phyloP scores from a whole-genome alignment of 2,329 filamentous ascomycete species.

The Aspergillus melleus region DNA sequence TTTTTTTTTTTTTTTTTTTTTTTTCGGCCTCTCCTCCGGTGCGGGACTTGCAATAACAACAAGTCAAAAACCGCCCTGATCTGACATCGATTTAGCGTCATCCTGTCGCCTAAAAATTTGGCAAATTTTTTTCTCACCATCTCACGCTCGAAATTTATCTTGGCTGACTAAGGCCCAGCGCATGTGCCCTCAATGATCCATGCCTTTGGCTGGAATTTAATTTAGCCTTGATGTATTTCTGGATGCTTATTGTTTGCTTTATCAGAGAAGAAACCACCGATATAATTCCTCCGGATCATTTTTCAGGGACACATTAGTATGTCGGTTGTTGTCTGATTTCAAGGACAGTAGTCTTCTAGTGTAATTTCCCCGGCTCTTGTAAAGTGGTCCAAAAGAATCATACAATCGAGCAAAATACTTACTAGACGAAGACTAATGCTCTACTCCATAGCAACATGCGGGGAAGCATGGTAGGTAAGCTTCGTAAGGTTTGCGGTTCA shows the following conservation, averaged over 20 bases:
- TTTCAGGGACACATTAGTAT: no score
- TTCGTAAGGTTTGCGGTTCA: background rate
- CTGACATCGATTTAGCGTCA: background rate
- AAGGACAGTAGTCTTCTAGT: background rate
- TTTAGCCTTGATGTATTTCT: background rate
- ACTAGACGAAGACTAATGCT: background rate
- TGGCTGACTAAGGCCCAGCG: background rate
- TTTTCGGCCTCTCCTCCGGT: background rate
- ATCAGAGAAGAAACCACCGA: no score
- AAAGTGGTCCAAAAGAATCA: background rate
- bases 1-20: background rate
- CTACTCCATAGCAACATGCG: background rate
- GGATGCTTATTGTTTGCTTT: no score
- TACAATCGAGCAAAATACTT: background rate
- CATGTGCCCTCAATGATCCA: background rate
- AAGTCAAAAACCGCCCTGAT: background rate
- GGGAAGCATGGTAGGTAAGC: background rate
- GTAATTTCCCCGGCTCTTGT: background rate
- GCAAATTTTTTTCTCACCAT: background rate
- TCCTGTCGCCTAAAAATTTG: background rate
- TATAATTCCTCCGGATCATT: no score
- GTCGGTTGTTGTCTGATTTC: no score
- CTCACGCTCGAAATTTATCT: background rate
- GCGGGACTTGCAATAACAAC: no score
- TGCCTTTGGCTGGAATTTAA: background rate